Evolutionary conservation across 2,329 filamentous ascomycete species (phyloP), one percentile per base, ranked within the genome.

Genomic region (Graphilbum ipis-grandicollis): DNA sequence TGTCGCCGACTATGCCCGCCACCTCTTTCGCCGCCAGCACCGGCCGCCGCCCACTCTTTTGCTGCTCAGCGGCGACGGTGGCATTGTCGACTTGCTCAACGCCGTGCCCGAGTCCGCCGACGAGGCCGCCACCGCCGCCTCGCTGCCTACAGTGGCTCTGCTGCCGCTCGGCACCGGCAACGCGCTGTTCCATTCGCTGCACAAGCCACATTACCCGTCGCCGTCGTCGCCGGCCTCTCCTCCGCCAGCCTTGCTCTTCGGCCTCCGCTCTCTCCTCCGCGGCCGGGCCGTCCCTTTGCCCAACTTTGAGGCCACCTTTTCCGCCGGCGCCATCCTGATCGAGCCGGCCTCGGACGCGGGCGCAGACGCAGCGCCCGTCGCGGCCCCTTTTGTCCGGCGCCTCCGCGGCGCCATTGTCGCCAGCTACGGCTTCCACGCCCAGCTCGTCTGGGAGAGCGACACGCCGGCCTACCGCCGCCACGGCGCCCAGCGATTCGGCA

Each of bases 361-460:
- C 48, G 58, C 57, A 3, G 59, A 59, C 37, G 43, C 42, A 9
- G 43, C 43, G 3, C 41, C 50, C 26, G 33, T 7, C 13, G 29
- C 29, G 23, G 47, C 54, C 9, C 39, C 45, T n/a, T n/a, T n/a
- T 1, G 54, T 63, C 5, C 48, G 52, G 0, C 52, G 56, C 33
- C 59, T 79, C 19, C 69, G 79, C 48, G 86, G 44, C 19, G 79
- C 79, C 19, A 83, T 94, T 18, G 86, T 96, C 2, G 78, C 77
- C 32, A 90, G 80, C 53, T 93, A 92, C 68, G 88, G 81, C 17
- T 74, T 96, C 49, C 88, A 96, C 50, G 82, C 86, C 22, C 75
- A 78, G 31, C 66, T 96, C 4, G 84, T 96, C 18, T 85, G 82
- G 47, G 85, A 94, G 58, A 90, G 81, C 54, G 88, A 96, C 54